phyloP scores from a whole-genome alignment of 768 basidiomycete genomes.

The Leucogyrophana mollusca region DNA sequence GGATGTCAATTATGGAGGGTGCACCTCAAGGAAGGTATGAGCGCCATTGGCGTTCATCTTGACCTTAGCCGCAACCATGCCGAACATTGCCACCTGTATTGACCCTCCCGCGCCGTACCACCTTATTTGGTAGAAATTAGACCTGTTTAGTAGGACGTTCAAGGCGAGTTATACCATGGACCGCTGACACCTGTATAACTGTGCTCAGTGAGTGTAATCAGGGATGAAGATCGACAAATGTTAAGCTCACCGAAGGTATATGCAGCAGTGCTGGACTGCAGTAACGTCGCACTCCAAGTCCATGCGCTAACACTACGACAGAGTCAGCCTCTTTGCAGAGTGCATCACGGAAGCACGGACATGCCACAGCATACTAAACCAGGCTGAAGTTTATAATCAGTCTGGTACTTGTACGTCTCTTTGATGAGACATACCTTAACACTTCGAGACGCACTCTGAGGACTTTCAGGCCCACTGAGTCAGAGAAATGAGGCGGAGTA shows the following conservation, averaged over 20 bases:
- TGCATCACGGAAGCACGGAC: conserved; percentile 8
- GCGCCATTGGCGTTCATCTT: conserved; percentile 44
- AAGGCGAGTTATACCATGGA: conserved; percentile 22
- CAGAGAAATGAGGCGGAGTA: neutral
- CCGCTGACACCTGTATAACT: conserved; percentile 36
- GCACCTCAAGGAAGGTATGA: conserved; percentile 40
- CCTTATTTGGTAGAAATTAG: conserved; percentile 10
- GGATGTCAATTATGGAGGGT: neutral
- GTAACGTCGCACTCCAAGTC: conserved; percentile 40
- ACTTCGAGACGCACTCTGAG: conserved; percentile 29
- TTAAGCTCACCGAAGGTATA: conserved; percentile 27
- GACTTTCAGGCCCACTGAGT: neutral
- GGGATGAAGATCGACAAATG: neutral
- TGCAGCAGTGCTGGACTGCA: conserved; percentile 35
- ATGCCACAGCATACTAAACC: conserved; percentile 37
- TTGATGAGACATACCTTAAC: conserved; percentile 22
- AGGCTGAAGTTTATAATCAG: conserved; percentile 15
- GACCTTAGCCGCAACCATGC: conserved; percentile 36
- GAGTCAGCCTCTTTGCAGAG: neutral
- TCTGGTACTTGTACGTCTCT: neutral
- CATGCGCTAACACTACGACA: conserved; percentile 30
- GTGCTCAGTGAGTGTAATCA: neutral
- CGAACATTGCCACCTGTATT: conserved; percentile 39
- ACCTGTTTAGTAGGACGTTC: neutral
- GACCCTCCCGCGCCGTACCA: conserved; percentile 38